Conservation (phyloP, 495 filamentous ascomycete genomes). For the Podospora pseudopauciseta region DNA sequence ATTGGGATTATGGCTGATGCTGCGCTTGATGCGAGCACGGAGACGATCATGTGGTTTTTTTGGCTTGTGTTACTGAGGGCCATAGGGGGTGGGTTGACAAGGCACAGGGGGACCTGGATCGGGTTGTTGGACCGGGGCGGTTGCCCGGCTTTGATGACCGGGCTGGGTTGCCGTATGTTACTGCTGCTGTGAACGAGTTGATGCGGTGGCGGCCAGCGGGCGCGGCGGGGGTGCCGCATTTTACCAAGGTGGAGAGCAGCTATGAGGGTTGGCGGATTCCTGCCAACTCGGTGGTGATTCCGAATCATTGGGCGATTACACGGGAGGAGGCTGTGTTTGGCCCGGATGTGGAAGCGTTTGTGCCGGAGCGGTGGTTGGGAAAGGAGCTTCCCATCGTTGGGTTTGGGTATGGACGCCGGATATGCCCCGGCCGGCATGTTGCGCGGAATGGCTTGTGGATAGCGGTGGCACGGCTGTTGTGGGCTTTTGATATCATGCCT, state of each 20-base stretch:
- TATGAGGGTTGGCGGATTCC: constrained; percentile 36
- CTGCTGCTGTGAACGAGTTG: constrained; percentile 45
- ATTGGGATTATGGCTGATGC: constrained; percentile 13
- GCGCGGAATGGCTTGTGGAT: constrained; percentile 46
- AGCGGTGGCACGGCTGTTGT: constrained; percentile 46
- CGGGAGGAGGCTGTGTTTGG: constrained; percentile 55
- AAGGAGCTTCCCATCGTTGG: constrained; percentile 38
- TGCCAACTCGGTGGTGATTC: constrained; percentile 30
- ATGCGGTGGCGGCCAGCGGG: constrained; percentile 54
- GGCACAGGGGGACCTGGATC: constrained; percentile 53
- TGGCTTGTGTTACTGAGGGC: neutral
- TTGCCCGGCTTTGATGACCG: constrained; percentile 47
- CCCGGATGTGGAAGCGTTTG: constrained; percentile 46
- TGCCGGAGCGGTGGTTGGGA: constrained; percentile 40
- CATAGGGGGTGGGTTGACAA: constrained; percentile 16
- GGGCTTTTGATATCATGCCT: constrained; percentile 46
- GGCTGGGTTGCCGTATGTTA: constrained; percentile 44
- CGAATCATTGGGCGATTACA: constrained; percentile 41
- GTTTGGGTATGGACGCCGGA: constrained; percentile 52
- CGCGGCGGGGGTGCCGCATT: constrained; percentile 51
- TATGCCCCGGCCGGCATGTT: constrained; percentile 50
- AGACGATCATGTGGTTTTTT: constrained; percentile 5
- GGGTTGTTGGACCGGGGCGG: constrained; percentile 36
- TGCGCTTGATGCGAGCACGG: constrained; percentile 4
- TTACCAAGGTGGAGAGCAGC: constrained; percentile 42